Evolutionary conservation across 225 moss, liverwort and hornwort genomes (phyloP).

Genomic region (Marchantia paleacea): DNA sequence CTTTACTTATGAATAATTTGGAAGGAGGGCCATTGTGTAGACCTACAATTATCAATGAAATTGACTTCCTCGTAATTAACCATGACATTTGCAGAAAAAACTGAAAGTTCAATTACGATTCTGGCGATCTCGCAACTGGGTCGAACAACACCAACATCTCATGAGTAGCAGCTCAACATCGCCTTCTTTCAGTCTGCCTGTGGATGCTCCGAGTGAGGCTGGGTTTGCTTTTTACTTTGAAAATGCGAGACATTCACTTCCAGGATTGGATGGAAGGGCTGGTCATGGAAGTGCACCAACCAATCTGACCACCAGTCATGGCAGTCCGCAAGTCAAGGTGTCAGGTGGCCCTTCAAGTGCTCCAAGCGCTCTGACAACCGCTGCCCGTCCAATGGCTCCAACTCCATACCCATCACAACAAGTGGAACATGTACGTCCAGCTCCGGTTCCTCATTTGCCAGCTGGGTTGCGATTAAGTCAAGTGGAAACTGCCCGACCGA

Average conservation of each 20-base stretch:
- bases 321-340: background rate
- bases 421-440: background rate
- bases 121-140: conserved; percentile 50
- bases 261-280: conserved; percentile 11
- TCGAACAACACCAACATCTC: conserved; percentile 34
- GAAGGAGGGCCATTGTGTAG: too few relatives aligned
- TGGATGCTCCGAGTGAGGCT: conserved; percentile 37
- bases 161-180: conserved; percentile 14
- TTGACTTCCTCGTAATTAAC: background rate
- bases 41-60: too few relatives aligned
- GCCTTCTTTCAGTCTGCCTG: conserved; percentile 15
- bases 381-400: background rate
- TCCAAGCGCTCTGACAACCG: conserved; percentile 6
- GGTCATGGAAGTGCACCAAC: conserved; percentile 20
- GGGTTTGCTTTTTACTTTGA: conserved; percentile 46
- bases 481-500: conserved; percentile 2
- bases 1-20: too few relatives aligned
- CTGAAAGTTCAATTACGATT: conserved; percentile 41
- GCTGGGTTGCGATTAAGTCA: conserved; percentile 13
- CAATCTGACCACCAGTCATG: background rate
- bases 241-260: conserved; percentile 3
- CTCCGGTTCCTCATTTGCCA: background rate
- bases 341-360: conserved; percentile 3
- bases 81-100: conserved; percentile 38
- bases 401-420: background rate